Evolutionary conservation across 768 basidiomycete species (phyloP).

Genomic region (Rhodocollybia butyracea): DNA sequence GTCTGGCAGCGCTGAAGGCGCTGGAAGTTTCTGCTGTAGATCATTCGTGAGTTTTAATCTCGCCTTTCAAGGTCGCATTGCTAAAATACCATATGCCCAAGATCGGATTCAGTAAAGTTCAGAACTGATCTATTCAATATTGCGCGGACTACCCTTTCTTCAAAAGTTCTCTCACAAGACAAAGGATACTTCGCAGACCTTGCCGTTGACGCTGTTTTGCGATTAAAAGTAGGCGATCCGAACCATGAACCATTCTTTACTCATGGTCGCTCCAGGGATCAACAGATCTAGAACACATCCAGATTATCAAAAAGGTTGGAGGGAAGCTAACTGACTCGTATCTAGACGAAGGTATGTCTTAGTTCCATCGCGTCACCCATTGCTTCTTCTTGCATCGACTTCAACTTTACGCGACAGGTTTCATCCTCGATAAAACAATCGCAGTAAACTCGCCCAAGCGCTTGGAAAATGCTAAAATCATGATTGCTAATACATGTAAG

Average conservation of each 20-base stretch:
- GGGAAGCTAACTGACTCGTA: constrained; percentile 98
- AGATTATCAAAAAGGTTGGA: constrained; percentile 99
- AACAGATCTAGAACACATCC: constrained; percentile 95
- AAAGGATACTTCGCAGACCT: constrained; percentile 98
- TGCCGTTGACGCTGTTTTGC: constrained; percentile 93
- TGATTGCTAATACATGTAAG: constrained; percentile 98
- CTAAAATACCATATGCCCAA: constrained; percentile 23
- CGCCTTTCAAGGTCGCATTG: background rate
- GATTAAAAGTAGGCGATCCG: constrained; percentile 64
- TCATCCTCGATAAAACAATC: constrained; percentile 96
- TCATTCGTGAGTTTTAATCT: constrained; percentile 60
- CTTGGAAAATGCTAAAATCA: constrained; percentile 90
- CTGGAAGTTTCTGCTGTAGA: constrained; percentile 82
- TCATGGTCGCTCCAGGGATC: constrained; percentile 64
- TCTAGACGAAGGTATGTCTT: constrained; percentile 80
- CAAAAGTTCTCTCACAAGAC: constrained; percentile 94
- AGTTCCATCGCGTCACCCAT: background rate
- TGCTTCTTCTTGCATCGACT: background rate
- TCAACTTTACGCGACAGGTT: constrained; percentile 51
- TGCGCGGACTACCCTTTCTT: constrained; percentile 91
- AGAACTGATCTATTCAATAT: constrained; percentile 94
- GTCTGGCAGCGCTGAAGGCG: constrained; percentile 77
- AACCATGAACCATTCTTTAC: background rate
- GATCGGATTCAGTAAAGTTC: constrained; percentile 72
- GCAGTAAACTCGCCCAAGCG: constrained; percentile 94